Base-by-base conservation (phyloP, 352 stramenopile genomes). In the Blastocystis sp. region DNA sequence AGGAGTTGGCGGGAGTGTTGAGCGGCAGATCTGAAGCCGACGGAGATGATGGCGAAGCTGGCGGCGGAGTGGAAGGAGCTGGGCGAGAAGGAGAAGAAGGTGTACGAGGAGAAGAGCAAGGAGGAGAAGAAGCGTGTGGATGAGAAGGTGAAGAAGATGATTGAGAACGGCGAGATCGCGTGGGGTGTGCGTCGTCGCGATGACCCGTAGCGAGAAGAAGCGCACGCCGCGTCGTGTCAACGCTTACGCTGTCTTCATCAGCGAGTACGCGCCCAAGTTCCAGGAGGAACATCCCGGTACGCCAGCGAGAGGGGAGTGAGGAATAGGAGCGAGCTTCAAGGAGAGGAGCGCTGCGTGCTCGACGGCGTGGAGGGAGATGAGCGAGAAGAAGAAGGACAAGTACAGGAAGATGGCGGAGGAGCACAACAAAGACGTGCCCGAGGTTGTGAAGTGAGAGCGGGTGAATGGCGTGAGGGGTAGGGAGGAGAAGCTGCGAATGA, bases 51-150 rank as follows among this genome's bases (percentile, higher is more conserved):
- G 2, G 26, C 0, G n/a, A 4, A 66, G 26, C 35, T 81, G 45
- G 39, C 9, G 3, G 59, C 65, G 71, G 71, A 26, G 1, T 81
- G 71, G 71, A 63, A 81, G 71, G 66, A 81, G 21, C 45, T 33
- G 45, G 71, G 66, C 37, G 50, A 41, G 50, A 39, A 41, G 50
- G 51, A 29, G 29, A 51, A 31, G 29, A 26, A 41, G 50, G 13
- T 26, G 31, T 81, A 37, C 33, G 0, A 81, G 59, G 12, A 63
- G 24, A n/a, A 41, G 71, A 33, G n/a, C 6, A 37, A 45, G 67
- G 67, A 78, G 60, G 60, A 26, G 21, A 33, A 65, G 60, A 26
- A 33, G 60, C 4, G 26, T 10, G 26, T 24, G 26, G 60, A 65
- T 10, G 26, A 33, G 63, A 37, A 74, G 31, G 41, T 6, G 63